phyloP scores from a whole-genome alignment of 192 early-diverging fungal genomes.

The Jimgerdemannia lactiflua region DNA sequence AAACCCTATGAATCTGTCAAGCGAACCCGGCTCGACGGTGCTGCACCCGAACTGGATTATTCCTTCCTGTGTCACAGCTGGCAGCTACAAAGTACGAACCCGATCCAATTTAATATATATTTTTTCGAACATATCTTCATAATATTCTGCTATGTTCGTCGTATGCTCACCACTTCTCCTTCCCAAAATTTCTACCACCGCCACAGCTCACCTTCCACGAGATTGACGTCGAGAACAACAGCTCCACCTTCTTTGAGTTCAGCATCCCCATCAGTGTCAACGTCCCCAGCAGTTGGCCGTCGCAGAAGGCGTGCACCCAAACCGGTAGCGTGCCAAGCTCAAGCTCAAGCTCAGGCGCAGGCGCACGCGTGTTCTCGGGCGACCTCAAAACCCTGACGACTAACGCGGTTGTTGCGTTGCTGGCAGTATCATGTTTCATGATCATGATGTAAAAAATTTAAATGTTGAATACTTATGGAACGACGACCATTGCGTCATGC shows the following conservation, averaged over 20 bases:
- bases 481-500: no score
- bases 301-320: constrained; percentile 1
- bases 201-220: constrained; percentile 7
- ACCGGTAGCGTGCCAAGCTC: neutral
- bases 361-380: no score
- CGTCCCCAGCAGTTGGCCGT: constrained; percentile 2
- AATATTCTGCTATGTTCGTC: neutral
- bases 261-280: constrained; percentile 10
- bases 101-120: no score
- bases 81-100: constrained; percentile 15
- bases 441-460: no score
- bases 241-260: neutral
- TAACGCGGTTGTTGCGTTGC: no score
- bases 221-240: constrained; percentile 8
- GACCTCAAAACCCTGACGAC: no score
- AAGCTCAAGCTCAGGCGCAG: no score
- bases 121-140: neutral
- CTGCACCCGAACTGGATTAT: constrained; percentile 10
- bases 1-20: constrained; percentile 6
- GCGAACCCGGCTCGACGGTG: constrained; percentile 12
- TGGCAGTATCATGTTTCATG: no score
- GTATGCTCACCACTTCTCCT: no score
- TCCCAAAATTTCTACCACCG: no score
- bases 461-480: no score
- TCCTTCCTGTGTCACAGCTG: constrained; percentile 8